Conservation (phyloP, 352 stramenopile genomes). For the Globisporangium okanoganense region DNA sequence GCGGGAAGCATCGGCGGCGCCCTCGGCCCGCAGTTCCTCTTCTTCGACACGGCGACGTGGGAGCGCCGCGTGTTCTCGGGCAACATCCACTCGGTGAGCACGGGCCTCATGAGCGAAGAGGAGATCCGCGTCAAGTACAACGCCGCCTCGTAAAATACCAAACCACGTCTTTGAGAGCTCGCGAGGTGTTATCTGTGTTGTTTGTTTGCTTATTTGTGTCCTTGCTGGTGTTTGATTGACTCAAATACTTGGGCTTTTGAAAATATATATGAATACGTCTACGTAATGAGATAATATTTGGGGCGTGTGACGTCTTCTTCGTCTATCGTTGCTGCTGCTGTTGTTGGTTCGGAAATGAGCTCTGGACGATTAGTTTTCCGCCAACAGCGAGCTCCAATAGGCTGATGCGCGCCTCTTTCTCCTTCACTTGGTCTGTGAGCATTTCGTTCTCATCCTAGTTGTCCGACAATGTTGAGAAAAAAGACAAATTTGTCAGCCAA, state of each 20-base stretch:
- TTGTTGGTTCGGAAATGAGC: not conserved
- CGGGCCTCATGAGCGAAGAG: constrained; percentile 90
- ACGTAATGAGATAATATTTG: constrained; percentile 1
- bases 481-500: not conserved
- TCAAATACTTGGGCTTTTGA: constrained; percentile 15
- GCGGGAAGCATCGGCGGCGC: constrained; percentile 16
- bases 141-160: constrained; percentile 61
- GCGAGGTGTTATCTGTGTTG: constrained; percentile 10
- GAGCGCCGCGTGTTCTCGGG: constrained; percentile 92
- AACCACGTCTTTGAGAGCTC: constrained; percentile 19
- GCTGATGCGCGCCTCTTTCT: constrained; percentile 40
- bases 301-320: not conserved
- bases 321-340: not conserved
- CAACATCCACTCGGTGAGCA: constrained; percentile 85
- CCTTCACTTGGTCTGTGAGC: constrained; percentile 29
- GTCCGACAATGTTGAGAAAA: not conserved
- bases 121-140: constrained; percentile 95
- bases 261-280: not conserved
- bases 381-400: constrained; percentile 52
- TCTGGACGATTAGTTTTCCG: constrained; percentile 35
- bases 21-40: constrained; percentile 88
- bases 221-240: not conserved
- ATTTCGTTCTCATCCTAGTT: constrained; percentile 34
- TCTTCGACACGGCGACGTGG: constrained; percentile 95
- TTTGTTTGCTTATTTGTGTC: constrained; percentile 12